Evolutionary conservation across 441 rosid genomes (phyloP), one percentile per base, ranked within the genome.

Genomic region (Syzygium syzygioides): DNA sequence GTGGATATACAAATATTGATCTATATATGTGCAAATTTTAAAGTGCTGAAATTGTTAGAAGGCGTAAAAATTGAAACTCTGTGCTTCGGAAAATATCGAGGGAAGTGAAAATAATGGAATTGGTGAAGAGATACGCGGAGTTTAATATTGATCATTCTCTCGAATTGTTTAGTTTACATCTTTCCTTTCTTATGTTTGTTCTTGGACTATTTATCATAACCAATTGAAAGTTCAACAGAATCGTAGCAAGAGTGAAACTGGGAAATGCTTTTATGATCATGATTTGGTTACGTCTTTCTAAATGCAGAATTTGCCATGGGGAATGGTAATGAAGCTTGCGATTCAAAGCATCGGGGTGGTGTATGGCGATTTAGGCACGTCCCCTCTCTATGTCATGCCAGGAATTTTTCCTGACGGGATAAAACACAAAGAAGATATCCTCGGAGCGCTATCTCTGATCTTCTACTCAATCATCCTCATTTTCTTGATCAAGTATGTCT

Each of bases 321-420:
- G 37, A 37, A 32, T 15, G 71, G 15, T 64, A 64, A 64, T 64
- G 30, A 64, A 64, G 60, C 62, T 91, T 32, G 91, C 91, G 52
- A 89, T 88, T 86, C 94, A 93, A 90, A 91, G 94, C 90, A 90
- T 91, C 79, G 92, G 94, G 25, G 91, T 93, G 66, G 93, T 91
- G 26, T 93, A 89, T 86, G 94, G 93, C 8, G 94, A 93, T 85
- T 18, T 91, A 20, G 88, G 93, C 86, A 90, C 88, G 50, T 91
- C 94, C 37, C 92, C 92, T 37, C 86, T 91, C 25, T 91, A 93
- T 68, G 91, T 91, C 60, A 48, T 88, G 88, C 86, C 88, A n/a
- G 89, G 88, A 87, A 89, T 91, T 2, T 93, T 91, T 55, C 86
- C 90, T 1, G 88, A 92, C 60, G 89, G 66, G 59, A 68, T 93